Evolutionary conservation across 768 basidiomycete genomes (phyloP), one percentile per base, ranked within the genome.

Genomic region (Rhizopogon rudus): DNA sequence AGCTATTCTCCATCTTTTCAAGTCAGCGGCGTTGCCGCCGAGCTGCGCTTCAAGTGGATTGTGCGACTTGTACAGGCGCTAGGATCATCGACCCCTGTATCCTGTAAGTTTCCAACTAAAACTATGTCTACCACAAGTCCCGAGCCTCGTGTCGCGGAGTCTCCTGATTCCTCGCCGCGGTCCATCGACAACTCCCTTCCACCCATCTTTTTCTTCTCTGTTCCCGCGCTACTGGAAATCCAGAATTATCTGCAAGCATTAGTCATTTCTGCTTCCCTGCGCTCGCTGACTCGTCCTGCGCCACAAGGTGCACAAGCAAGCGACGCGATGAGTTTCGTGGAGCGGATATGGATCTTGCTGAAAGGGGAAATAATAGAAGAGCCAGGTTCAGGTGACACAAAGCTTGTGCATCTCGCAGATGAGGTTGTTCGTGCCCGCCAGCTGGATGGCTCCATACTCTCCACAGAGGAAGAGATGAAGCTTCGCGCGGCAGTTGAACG

Each of bases 201-300:
- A 1, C 85, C 87, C 0, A 80, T 82, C 35, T 80, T 89, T 57
- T 81, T 88, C 61, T 82, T 89, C 64, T 75, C 75, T 1, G 62
- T 73, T 5, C 82, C 82, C 2, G 66, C 74, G 6, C 72, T 89
- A 0, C 64, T 86, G 42, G 78, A 77, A 62, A 61, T 82, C 12
- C 88, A 91, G 66, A 87, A 91, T 59, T 79, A 81, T 60, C 67
- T 89, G 5, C 88, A 91, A 63, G 88, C 87, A 4, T 74, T 88
- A 10, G 75, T 86, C 14, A 83, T 89, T 33, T 73, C 81, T 22
- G 85, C 86, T 3, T 74, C 82, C 6, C 70, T 91, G 40, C 77
- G 80, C 31, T 73, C 79, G 17, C 78, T 90, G 28, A 75, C 80
- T 0, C 81, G 75, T 12, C 75, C 76, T 40, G 39, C 55, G 20